These are phyloP conservation scores for Ambrosia artemisiifolia DNA, from an alignment of 129 eudicot genomes.

Conservation along the genomic window DNA sequence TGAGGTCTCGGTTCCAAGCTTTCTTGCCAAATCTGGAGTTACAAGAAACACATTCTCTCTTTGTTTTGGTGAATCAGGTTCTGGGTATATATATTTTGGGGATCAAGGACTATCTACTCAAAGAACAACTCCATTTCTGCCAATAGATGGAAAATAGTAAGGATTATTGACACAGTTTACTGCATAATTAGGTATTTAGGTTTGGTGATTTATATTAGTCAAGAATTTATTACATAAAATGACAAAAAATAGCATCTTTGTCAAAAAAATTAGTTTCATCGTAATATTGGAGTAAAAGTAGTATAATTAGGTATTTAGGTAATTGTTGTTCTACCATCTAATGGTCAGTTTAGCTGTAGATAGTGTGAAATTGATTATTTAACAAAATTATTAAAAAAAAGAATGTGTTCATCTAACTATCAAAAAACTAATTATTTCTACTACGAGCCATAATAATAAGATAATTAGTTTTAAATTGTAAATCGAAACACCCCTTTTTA, in stretches of 20 bases:
- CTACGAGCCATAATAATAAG: background rate
- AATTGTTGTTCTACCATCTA: background rate
- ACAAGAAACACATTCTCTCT: constrained; percentile 68
- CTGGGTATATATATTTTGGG: constrained; percentile 89
- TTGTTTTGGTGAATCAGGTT: constrained; percentile 79
- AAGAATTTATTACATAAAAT: background rate
- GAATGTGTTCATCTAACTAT: background rate
- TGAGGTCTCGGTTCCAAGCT: constrained; percentile 79
- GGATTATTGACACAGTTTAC: constrained; percentile 16
- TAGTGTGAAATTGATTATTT: constrained; percentile 7
- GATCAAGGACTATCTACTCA: constrained; percentile 73
- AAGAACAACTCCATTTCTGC: constrained; percentile 65
- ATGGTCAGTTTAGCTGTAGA: constrained; percentile 7
- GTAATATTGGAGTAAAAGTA: too few species aligned
- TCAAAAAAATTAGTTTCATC: background rate
- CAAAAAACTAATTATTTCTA: background rate
- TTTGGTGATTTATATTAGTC: background rate
- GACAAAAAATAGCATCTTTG: background rate
- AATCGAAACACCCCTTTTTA: background rate
- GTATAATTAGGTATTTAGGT: background rate
- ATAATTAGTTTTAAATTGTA: background rate
- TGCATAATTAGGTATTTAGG: too few species aligned
- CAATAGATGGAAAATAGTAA: constrained; percentile 67
- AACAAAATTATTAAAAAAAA: background rate
- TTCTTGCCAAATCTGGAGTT: constrained; percentile 77